Conservation (phyloP, 768 basidiomycete genomes). For the Lentinula aciculospora region DNA sequence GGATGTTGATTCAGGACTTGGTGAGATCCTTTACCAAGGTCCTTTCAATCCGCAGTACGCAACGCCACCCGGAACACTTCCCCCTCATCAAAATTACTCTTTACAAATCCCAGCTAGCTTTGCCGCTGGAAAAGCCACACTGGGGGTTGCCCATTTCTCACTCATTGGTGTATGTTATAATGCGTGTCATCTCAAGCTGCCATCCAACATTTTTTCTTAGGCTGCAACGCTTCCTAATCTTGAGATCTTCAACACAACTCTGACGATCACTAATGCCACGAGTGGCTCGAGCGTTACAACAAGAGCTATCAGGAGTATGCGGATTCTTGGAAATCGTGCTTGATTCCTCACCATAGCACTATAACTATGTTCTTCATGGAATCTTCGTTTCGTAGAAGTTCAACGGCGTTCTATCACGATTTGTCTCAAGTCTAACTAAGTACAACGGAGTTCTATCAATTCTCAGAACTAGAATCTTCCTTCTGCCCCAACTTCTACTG, state of each 20-base stretch:
- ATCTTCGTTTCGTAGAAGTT: neutral
- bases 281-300: neutral
- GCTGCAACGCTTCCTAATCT: constrained; percentile 23
- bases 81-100: constrained; percentile 41
- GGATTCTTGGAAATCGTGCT: neutral
- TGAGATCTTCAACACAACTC: constrained; percentile 26
- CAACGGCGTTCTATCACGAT: neutral
- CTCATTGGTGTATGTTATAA: constrained; percentile 36
- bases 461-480: no score
- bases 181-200: no score
- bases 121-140: constrained; percentile 23
- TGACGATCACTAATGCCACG: constrained; percentile 15
- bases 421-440: no score
- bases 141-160: constrained; percentile 30
- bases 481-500: no score
- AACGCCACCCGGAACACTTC: constrained; percentile 17
- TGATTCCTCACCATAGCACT: no score
- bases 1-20: constrained; percentile 15
- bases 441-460: no score
- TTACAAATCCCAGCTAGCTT: constrained; percentile 29
- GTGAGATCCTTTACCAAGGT: constrained; percentile 28
- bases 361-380: no score
- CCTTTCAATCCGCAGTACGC: constrained; percentile 23
- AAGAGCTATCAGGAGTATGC: neutral
- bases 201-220: constrained; percentile 14